Percentiles rank a stretch among this genome's conserved stretches.
Evolutionary conservation across 805 yeast genomes (phyloP).

Genomic region (Zygoascus flipseniorum): DNA sequence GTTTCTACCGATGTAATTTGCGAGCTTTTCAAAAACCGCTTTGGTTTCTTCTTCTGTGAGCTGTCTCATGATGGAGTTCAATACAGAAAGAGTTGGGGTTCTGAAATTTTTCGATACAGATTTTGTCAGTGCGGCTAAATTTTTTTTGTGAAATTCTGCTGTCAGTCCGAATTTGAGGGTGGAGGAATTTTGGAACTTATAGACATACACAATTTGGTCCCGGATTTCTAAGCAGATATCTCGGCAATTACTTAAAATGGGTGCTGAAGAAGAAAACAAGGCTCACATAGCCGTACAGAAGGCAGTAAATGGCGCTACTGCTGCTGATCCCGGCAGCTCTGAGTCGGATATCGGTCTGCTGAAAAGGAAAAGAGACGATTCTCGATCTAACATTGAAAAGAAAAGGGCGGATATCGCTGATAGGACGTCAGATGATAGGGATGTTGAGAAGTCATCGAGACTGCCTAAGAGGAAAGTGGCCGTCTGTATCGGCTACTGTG

Average conservation of each 20-base stretch:
- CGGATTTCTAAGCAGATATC: background rate
- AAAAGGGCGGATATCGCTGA: conserved; percentile 1
- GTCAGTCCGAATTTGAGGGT: too few species aligned
- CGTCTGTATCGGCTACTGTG: conserved; percentile 86
- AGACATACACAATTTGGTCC: background rate
- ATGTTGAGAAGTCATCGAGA: conserved; percentile 21
- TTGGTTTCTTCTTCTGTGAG: conserved; percentile 95
- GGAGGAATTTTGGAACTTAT: background rate
- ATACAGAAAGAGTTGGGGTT: background rate
- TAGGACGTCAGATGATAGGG: conserved; percentile 18
- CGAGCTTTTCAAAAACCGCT: conserved; percentile 90
- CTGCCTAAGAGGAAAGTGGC: conserved; percentile 78
- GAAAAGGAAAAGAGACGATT: background rate
- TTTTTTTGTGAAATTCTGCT: background rate
- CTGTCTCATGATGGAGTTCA: conserved; percentile 59
- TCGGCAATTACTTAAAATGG: background rate
- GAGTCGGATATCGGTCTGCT: background rate
- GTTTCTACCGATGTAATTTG: conserved; percentile 94
- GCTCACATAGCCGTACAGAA: background rate
- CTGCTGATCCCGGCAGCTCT: background rate
- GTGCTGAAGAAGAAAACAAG: background rate
- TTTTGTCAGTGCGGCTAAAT: background rate
- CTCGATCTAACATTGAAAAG: background rate
- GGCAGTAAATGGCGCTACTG: background rate
- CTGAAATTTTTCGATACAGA: background rate